Percentiles rank a stretch among this genome's conserved stretches.
Evolutionary conservation across 768 basidiomycete genomes (phyloP).

Genomic region (Cystobasidium ongulense): DNA sequence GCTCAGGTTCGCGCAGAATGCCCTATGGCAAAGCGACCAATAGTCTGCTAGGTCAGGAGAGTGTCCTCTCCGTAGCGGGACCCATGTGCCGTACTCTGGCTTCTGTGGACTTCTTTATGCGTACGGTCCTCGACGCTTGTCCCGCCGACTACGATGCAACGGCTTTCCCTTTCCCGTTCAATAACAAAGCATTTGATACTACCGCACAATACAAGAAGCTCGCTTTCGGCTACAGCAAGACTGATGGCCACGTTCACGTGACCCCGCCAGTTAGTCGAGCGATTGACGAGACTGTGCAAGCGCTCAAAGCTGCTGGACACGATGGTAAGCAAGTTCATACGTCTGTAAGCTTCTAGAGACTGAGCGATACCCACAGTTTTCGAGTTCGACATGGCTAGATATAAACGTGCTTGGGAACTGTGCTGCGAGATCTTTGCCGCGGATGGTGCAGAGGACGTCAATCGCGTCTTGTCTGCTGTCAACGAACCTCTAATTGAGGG

Average conservation of each 20-base stretch:
- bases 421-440: constrained; percentile 14
- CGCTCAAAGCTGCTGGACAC: constrained; percentile 22
- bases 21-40: constrained; percentile 33
- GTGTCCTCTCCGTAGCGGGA: constrained; percentile 27
- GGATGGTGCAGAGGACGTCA: constrained; percentile 14
- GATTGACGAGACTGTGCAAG: constrained; percentile 15
- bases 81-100: constrained; percentile 28
- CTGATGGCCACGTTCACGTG: background rate
- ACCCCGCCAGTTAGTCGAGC: constrained; percentile 21
- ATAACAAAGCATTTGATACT: background rate
- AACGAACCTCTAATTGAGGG: constrained; percentile 12
- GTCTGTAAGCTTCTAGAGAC: background rate
- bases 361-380: constrained; percentile 1
- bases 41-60: constrained; percentile 24
- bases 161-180: constrained; percentile 30
- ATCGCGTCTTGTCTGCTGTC: background rate
- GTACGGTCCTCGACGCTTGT: constrained; percentile 4
- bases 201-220: background rate
- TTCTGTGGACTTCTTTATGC: constrained; percentile 22
- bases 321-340: constrained; percentile 17
- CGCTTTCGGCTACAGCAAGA: constrained; percentile 7
- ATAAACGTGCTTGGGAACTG: background rate
- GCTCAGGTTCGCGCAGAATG: background rate
- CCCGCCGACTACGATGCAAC: constrained; percentile 29
- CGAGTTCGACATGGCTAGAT: constrained; percentile 29